phyloP scores from a whole-genome alignment of 208 protist species.

The Acanthamoeba rhysodes region DNA sequence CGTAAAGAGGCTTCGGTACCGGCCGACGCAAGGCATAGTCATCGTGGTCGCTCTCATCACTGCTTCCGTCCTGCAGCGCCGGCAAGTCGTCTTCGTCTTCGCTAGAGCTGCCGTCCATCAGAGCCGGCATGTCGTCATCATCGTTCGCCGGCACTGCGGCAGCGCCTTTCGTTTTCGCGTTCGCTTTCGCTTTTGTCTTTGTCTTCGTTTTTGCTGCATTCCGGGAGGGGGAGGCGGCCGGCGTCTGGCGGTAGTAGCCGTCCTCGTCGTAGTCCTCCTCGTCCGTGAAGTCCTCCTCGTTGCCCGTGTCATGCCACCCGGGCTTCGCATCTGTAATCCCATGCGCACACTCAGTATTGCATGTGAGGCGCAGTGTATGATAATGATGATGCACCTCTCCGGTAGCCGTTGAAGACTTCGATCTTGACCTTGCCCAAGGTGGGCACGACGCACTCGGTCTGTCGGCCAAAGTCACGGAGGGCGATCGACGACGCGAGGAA shows the following conservation, averaged over 20 bases:
- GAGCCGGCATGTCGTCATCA: neutral
- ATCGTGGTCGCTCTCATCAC: neutral
- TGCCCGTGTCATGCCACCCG: neutral
- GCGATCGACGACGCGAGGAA: neutral
- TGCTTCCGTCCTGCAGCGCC: neutral
- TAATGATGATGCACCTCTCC: neutral
- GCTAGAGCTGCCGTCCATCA: neutral
- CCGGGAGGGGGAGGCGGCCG: too few relatives aligned
- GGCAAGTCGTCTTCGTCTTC: neutral
- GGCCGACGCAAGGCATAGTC: neutral
- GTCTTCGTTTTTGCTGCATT: neutral
- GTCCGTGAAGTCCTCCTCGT: neutral
- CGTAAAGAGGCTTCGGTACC: neutral
- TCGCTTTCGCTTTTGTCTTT: neutral
- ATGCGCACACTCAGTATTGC: too few relatives aligned
- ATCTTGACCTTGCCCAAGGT: neutral
- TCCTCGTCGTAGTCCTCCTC: neutral
- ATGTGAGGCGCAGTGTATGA: too few relatives aligned
- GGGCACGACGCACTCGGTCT: neutral
- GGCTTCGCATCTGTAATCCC: neutral
- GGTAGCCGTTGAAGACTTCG: slow-evolving; percentile 19
- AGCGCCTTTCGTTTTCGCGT: neutral
- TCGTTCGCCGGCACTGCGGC: neutral
- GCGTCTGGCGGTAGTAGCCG: neutral
- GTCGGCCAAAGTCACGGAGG: neutral